A percentile compares a stretch with the other conserved stretches of the same genome.
These are phyloP conservation scores for Lactarius trivialis DNA, from an alignment of 768 basidiomycete genomes.

Conservation along the genomic window DNA sequence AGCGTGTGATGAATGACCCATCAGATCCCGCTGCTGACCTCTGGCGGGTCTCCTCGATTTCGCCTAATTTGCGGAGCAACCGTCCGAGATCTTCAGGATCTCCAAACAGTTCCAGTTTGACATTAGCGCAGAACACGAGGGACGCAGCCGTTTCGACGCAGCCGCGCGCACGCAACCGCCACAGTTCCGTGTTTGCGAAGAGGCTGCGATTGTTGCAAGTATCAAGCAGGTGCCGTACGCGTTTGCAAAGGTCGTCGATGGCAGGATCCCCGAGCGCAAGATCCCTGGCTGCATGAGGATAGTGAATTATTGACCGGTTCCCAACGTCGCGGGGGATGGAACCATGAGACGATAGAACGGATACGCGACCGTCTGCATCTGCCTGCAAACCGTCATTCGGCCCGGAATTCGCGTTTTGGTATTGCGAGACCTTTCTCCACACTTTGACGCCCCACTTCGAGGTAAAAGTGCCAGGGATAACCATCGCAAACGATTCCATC, in stretches of 20 bases:
- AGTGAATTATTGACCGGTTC: too few relatives aligned
- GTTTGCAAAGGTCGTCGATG: neutral
- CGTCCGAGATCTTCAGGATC: neutral
- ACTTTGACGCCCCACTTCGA: neutral
- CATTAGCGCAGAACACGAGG: neutral
- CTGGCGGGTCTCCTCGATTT: neutral
- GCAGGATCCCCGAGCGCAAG: neutral
- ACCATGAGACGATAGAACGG: neutral
- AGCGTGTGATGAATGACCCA: neutral
- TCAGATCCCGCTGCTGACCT: neutral
- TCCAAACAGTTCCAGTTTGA: neutral
- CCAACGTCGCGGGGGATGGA: too few relatives aligned
- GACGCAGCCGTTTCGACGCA: neutral
- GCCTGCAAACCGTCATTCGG: too few relatives aligned
- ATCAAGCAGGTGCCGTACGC: neutral
- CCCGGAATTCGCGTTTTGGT: neutral
- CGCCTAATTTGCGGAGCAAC: neutral
- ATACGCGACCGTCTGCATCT: too few relatives aligned
- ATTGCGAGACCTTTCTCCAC: neutral
- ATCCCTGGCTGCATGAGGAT: too few relatives aligned
- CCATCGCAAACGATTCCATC: neutral
- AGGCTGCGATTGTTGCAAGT: neutral
- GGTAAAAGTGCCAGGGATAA: neutral
- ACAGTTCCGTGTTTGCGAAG: neutral
- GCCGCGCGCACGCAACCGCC: neutral